phyloP scores from a whole-genome alignment of 192 early-diverging fungal species.

The Powellomyces hirtus region DNA sequence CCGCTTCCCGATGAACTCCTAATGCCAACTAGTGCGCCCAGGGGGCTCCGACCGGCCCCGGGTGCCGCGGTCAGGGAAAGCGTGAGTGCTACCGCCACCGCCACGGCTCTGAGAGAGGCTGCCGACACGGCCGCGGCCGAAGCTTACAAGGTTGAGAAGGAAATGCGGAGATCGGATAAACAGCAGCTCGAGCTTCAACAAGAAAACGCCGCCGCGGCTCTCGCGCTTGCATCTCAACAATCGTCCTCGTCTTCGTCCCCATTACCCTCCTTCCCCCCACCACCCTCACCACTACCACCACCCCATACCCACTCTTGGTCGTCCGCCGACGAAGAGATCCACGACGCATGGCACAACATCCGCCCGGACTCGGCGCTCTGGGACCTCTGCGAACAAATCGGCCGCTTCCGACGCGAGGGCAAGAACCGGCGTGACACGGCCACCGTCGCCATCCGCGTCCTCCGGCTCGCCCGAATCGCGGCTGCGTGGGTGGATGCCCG shows the following conservation, averaged over 20 bases:
- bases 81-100: background rate
- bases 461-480: slow-evolving; percentile 44
- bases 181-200: background rate
- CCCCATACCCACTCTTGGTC: no score
- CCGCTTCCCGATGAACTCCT: background rate
- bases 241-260: background rate
- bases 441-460: slow-evolving; percentile 56
- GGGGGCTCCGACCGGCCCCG: background rate
- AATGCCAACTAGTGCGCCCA: background rate
- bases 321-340: slow-evolving; percentile 44
- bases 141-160: background rate
- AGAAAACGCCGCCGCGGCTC: background rate
- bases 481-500: slow-evolving; percentile 18
- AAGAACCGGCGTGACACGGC: slow-evolving; percentile 83
- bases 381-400: slow-evolving; percentile 78
- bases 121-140: background rate
- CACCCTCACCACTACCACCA: no score
- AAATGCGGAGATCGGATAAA: background rate
- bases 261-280: slow-evolving; percentile 21
- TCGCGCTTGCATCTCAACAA: background rate
- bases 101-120: background rate
- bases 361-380: slow-evolving; percentile 64
- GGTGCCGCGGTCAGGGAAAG: background rate
- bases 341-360: slow-evolving; percentile 42
- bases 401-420: slow-evolving; percentile 76